Evolutionary conservation across 23 red algal species (phyloP).

Genomic region (Agarophyton chilense): DNA sequence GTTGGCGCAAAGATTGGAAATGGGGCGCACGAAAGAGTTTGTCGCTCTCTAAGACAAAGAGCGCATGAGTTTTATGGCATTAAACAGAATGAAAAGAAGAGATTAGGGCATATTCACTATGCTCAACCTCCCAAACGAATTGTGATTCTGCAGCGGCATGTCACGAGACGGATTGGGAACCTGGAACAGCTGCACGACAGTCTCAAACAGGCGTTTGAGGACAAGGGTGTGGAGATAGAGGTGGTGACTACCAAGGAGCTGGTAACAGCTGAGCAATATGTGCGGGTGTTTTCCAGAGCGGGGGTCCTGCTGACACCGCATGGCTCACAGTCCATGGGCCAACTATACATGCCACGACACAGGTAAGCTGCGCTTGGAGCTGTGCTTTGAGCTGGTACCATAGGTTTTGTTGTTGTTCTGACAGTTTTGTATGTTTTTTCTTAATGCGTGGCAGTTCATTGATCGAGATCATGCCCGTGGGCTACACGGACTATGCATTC

Average conservation of each 20-base stretch:
- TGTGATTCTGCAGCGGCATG: slow-evolving; percentile 44
- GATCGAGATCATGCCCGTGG: slow-evolving; percentile 65
- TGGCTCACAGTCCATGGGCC: slow-evolving; percentile 49
- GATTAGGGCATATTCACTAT: slow-evolving; percentile 14
- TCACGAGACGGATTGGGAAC: slow-evolving; percentile 28
- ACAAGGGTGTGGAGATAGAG: slow-evolving; percentile 16
- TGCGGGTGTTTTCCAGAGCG: slow-evolving; percentile 55
- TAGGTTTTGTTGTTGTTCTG: too few relatives aligned
- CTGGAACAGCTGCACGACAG: slow-evolving; percentile 1
- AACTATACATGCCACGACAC: slow-evolving; percentile 56
- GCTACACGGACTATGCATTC: slow-evolving; percentile 57
- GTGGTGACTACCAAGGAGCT: slow-evolving; percentile 31
- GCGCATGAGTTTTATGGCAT: slow-evolving; percentile 46
- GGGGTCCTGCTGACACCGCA: slow-evolving; percentile 53
- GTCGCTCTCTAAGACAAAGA: slow-evolving; percentile 29
- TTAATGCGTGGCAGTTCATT: too few relatives aligned
- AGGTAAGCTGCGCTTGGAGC: too few relatives aligned
- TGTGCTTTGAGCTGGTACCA: too few relatives aligned
- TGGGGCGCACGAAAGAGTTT: slow-evolving; percentile 51
- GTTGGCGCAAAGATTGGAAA: slow-evolving; percentile 51
- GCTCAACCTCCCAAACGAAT: slow-evolving; percentile 43
- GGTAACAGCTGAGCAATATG: slow-evolving; percentile 45
- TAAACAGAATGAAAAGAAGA: slow-evolving; percentile 7
- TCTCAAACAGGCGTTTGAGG: not conserved
- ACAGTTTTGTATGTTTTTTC: too few relatives aligned